Base-by-base conservation (phyloP, 345 rosid genomes). In the Salix purpurea region DNA sequence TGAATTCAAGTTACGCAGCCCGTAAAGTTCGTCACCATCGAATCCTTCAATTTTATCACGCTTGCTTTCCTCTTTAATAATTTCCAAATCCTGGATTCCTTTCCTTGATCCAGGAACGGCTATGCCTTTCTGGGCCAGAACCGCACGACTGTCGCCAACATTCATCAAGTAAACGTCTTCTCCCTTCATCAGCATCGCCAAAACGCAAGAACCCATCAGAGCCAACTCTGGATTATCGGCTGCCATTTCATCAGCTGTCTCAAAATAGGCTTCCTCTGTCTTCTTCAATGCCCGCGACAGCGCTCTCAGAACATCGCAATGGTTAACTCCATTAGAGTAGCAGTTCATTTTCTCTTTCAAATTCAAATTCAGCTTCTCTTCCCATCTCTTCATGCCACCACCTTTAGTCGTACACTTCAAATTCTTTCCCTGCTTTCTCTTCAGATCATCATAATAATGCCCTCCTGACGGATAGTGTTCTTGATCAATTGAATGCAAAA, bases 121-220 rank as follows among this genome's bases (percentile, higher is more conserved):
- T 75, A 84, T 89, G 0, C 80, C 74, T 67, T 88, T 91, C 71
- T 78, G 82, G 0, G 87, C 99, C 65, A 95, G 72, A 79, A 95
- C 90, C 2, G 96, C 97, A 12, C 99, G 81, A 68, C 98, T 93
- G 42, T 95, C 99, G 6, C 99, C 99, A 19, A 95, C 92, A 70
- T 90, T 95, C 97, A 95, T 89, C 80, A 95, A 79, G 68, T 95
- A 95, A 36, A 91, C 90, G 75, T 94, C 98, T 72, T 94, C 97
- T 36, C 95, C 98, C 62, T 87, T 90, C 97, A 95, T 90, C 80
- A 95, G 67, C 88, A 91, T 90, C 58, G 87, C 94, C 67, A 95
- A 76, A 77, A 95, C 97, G 50, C 99, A 95, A 15, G 99, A 95
- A 21, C 99, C 99, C 96, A 95, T 95, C 77, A 93, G 79, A 62